Conservation (phyloP, 441 rosid genomes). For the Populus hybrid region DNA sequence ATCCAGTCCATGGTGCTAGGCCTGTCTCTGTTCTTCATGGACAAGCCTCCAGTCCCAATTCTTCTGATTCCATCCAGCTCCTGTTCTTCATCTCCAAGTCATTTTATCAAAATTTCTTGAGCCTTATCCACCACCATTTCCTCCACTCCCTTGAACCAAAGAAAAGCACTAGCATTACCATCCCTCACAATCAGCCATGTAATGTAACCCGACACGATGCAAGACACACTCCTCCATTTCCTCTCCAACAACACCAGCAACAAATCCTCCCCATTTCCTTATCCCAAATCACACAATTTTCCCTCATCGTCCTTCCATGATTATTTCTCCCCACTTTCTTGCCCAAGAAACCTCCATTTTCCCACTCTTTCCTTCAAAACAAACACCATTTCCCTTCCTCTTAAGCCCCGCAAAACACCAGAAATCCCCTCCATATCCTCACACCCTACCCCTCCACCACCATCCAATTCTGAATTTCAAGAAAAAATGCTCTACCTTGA, state of each 20-base stretch:
- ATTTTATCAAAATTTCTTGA: background rate
- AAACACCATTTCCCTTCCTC: conserved; percentile 34
- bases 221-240: conserved; percentile 44
- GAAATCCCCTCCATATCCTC: conserved; percentile 24
- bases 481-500: conserved; percentile 80
- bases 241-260: conserved; percentile 12
- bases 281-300: conserved; percentile 18
- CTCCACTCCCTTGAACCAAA: background rate
- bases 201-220: conserved; percentile 34
- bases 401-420: conserved; percentile 26
- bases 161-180: background rate
- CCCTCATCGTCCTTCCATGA: conserved; percentile 22
- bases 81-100: conserved; percentile 12
- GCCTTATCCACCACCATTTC: conserved; percentile 26
- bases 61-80: background rate
- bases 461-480: conserved; percentile 43
- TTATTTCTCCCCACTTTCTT: conserved; percentile 43
- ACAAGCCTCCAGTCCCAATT: background rate
- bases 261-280: conserved; percentile 14
- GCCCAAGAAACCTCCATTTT: conserved; percentile 42
- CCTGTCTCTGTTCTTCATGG: background rate
- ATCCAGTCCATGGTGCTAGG: background rate
- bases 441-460: conserved; percentile 19
- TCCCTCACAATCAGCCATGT: conserved; percentile 6
- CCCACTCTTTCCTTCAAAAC: conserved; percentile 50